These are phyloP conservation scores for Oldenlandia corymbosa DNA, from an alignment of 257 asterid genomes.

Conservation along the genomic window DNA sequence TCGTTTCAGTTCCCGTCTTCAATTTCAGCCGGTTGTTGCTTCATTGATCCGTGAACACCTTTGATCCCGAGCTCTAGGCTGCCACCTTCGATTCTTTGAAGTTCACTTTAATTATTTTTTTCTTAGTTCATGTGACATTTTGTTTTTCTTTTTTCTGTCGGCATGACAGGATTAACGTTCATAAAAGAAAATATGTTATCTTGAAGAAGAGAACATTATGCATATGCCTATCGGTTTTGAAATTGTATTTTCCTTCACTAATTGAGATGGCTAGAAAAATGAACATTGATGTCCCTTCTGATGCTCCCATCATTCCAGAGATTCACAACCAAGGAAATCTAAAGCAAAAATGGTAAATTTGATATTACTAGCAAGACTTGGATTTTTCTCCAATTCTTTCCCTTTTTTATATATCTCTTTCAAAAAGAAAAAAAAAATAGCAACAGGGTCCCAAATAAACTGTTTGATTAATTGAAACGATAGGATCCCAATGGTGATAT, in stretches of 20 bases:
- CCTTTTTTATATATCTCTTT: no score
- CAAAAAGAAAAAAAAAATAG: no score
- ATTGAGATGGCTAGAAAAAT: constrained; percentile 57
- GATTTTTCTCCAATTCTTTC: no score
- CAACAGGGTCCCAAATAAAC: no score
- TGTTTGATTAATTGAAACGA: neutral
- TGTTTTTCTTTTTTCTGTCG: no score
- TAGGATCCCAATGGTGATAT: constrained; percentile 70
- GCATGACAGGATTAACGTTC: constrained; percentile 56
- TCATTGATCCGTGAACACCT: no score
- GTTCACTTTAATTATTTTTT: no score
- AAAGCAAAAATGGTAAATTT: constrained; percentile 60
- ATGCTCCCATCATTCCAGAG: constrained; percentile 46
- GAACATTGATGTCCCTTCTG: constrained; percentile 46
- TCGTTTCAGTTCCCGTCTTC: no score
- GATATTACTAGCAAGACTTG: neutral
- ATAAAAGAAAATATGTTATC: constrained; percentile 44
- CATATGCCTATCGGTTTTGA: constrained; percentile 96
- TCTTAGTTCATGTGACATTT: no score
- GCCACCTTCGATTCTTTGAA: no score
- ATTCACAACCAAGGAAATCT: constrained; percentile 48
- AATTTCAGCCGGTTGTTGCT: no score
- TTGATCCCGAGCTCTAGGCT: no score
- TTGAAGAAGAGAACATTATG: constrained; percentile 59
- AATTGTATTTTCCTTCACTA: constrained; percentile 80